Conservation (phyloP, 495 filamentous ascomycete species). For the Hypoxylon fuscum region DNA sequence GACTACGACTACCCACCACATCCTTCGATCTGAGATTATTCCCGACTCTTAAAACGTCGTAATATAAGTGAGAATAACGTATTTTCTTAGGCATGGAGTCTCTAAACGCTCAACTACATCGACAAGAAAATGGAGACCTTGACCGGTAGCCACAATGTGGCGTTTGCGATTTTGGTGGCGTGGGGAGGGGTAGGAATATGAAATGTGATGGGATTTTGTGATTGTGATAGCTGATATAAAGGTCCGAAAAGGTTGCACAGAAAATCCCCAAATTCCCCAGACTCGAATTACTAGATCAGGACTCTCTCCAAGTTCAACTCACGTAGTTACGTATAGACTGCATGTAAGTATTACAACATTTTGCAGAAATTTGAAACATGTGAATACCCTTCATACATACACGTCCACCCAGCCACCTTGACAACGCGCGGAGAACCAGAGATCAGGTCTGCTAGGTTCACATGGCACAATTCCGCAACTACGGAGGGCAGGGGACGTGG, state of each 20-base stretch:
- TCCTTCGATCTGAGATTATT: no score
- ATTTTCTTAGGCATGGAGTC: no score
- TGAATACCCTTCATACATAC: slow-evolving; percentile 1
- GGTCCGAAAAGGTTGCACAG: slow-evolving; percentile 19
- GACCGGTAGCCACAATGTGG: no score
- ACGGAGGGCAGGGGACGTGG: neutral
- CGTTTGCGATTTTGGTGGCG: no score
- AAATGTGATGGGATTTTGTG: neutral
- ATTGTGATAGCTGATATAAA: no score
- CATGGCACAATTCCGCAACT: neutral
- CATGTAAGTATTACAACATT: slow-evolving; percentile 25
- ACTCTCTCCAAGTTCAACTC: slow-evolving; percentile 1
- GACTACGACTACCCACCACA: no score
- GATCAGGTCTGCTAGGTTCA: neutral
- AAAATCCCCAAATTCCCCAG: slow-evolving; percentile 18
- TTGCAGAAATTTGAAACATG: slow-evolving; percentile 32
- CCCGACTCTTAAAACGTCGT: no score
- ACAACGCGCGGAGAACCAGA: neutral
- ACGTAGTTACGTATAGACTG: neutral
- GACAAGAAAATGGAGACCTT: no score
- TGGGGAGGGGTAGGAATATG: no score
- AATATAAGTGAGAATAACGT: no score
- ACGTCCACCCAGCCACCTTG: slow-evolving; percentile 1
- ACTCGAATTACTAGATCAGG: neutral
- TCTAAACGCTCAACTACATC: no score